Evolutionary conservation across 1,284 basidiomycete genomes (phyloP), one percentile per base, ranked within the genome.

Genomic region (Puccinia coronata): DNA sequence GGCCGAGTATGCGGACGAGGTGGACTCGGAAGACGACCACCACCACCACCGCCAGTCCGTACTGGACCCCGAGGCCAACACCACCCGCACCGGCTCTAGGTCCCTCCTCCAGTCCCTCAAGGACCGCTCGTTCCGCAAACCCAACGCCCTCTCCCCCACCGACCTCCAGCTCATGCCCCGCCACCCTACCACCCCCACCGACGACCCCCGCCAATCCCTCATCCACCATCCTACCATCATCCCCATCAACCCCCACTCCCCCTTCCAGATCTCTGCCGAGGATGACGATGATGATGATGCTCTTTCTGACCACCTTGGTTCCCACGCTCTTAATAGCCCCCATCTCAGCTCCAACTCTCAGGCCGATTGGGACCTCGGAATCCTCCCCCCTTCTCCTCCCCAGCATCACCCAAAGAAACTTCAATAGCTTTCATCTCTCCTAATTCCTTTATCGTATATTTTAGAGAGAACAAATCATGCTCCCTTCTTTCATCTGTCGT

Each of bases 291-390:
- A 6, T 63, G 14, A 18, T 23, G 31, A 36, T 65, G 28, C n/a
- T n/a, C n/a, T n/a, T n/a, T n/a, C n/a, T n/a, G n/a, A n/a, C n/a
- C n/a, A n/a, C n/a, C n/a, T n/a, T n/a, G n/a, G n/a, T n/a, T n/a
- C n/a, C n/a, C n/a, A 18, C 18, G 61, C 36, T 39, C 25, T 23
- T 20, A 65, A 23, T 39, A 36, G 39, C 39, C 31, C 20, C 20
- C 31, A n/a, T 41, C 31, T 20, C 5, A 36, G 31, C 12, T 1
- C 28, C 23, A 28, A 36, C 2, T 70, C 67, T 18, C 41, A 70
- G 43, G 67, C 67, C 25, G 67, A 70, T 70, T 70, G 67, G 67
- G 67, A 70, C 43, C 67, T 70, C 47, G 67, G 67, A 2, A 43
- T 70, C 28, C 31, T 8, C 31, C 61, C 61, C 20, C 55, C 55